Conservation (phyloP, 768 basidiomycete species). For the Russula earlei region DNA sequence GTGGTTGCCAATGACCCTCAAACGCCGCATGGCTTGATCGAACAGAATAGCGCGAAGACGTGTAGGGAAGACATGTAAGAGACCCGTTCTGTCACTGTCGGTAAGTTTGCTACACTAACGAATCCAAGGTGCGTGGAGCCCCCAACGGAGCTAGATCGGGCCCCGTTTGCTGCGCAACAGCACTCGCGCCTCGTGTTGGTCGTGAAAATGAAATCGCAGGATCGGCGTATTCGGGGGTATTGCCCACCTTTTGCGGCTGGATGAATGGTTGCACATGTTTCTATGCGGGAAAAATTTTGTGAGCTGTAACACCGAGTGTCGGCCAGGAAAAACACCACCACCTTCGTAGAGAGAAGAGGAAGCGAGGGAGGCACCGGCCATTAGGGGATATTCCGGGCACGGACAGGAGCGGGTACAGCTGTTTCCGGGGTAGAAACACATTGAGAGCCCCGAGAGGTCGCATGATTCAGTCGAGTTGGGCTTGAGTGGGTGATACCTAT, state of each 20-base stretch:
- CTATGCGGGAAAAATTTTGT: background rate
- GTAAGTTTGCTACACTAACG: constrained; percentile 5
- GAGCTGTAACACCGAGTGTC: constrained; percentile 1
- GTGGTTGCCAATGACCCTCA: constrained; percentile 11
- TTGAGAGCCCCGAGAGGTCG: background rate
- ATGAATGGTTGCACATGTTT: background rate
- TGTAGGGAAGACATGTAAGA: background rate
- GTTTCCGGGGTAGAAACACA: background rate
- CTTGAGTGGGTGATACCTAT: background rate
- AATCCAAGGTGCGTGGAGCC: background rate
- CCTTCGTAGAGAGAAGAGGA: constrained; percentile 3
- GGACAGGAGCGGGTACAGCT: background rate
- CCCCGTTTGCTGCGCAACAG: background rate
- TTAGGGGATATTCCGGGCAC: background rate
- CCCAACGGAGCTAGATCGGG: constrained; percentile 3
- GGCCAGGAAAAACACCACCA: background rate
- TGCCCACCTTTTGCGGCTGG: constrained; percentile 10
- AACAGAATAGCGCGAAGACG: constrained; percentile 12
- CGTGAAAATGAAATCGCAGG: background rate
- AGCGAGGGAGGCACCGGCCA: background rate
- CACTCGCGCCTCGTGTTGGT: constrained; percentile 5
- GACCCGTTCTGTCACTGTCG: background rate
- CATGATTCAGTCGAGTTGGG: background rate
- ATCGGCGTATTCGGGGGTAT: constrained; percentile 2
- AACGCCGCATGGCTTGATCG: constrained; percentile 8